Percentiles rank a stretch among this genome's conserved stretches.
Evolutionary conservation across 768 basidiomycete species (phyloP).

Genomic region (Suillus americanus): DNA sequence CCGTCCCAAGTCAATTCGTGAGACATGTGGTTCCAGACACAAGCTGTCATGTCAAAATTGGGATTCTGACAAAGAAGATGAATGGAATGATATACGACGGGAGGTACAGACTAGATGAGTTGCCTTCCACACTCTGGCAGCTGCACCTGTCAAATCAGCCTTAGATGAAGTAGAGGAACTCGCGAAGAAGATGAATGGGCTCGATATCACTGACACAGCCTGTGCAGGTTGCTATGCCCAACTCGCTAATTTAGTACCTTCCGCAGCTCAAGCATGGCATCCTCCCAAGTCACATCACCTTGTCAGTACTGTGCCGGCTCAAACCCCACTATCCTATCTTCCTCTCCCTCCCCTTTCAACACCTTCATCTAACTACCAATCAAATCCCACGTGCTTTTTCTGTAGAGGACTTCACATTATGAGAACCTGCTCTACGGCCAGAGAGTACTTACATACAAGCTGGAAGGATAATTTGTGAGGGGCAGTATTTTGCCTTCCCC

Average conservation of each 20-base stretch:
- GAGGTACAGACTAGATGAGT: not conserved
- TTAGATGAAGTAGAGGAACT: not conserved
- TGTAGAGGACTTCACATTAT: not conserved
- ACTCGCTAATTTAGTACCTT: not conserved
- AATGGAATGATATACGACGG: fast-evolving
- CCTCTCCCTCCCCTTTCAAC: not conserved
- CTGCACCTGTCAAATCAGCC: not conserved
- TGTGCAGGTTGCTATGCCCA: not conserved
- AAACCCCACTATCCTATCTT: fast-evolving
- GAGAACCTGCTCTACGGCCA: too few species aligned
- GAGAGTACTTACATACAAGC: too few species aligned
- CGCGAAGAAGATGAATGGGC: not conserved
- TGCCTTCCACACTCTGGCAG: not conserved
- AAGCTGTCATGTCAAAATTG: not conserved
- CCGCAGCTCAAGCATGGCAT: not conserved
- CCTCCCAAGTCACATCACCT: not conserved
- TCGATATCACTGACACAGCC: not conserved
- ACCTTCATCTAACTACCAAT: not conserved
- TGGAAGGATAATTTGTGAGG: too few species aligned
- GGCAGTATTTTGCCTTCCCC: too few species aligned
- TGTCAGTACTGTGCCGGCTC: too few species aligned
- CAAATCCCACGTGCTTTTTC: not conserved
- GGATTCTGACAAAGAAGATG: not conserved
- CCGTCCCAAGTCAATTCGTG: too few species aligned
- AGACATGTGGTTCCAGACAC: fast-evolving